phyloP scores from a whole-genome alignment of 2,329 filamentous ascomycete species.

The Teratosphaeria nubilosa region DNA sequence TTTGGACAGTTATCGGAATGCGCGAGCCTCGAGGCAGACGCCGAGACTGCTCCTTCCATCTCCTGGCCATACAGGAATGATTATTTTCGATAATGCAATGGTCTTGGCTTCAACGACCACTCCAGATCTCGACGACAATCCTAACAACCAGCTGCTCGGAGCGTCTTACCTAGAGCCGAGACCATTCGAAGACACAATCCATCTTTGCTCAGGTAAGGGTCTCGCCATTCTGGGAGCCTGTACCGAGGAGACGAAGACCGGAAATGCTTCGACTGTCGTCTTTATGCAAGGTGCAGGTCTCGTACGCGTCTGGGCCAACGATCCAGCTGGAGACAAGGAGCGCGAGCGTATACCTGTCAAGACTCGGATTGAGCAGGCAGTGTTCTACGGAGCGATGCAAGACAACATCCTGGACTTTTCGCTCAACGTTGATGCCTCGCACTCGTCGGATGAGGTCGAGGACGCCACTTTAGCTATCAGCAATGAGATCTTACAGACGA shows the following conservation, averaged over 20 bases:
- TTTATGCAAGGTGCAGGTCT: conserved; percentile 50
- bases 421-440: conserved; percentile 51
- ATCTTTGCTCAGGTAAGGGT: conserved; percentile 51
- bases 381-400: conserved; percentile 72
- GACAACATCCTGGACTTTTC: conserved; percentile 81
- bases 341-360: conserved; percentile 58
- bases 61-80: conserved; percentile 69
- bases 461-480: conserved; percentile 70
- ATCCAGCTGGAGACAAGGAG: conserved; percentile 51
- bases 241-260: conserved; percentile 34
- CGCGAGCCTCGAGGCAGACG: not conserved
- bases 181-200: conserved; percentile 77
- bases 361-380: conserved; percentile 84
- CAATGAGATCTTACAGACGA: conserved; percentile 68
- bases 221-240: conserved; percentile 42
- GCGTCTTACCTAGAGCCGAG: conserved; percentile 54
- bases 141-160: conserved; percentile 62
- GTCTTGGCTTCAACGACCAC: conserved; percentile 64
- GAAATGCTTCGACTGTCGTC: conserved; percentile 33
- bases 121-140: conserved; percentile 49
- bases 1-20: conserved; percentile 44
- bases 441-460: conserved; percentile 60
- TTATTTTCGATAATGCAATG: conserved; percentile 69
- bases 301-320: conserved; percentile 43
- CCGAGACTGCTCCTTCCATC: conserved; percentile 68